Evolutionary conservation across 495 filamentous ascomycete genomes (phyloP).

Genomic region (Penicillium waksmanii): DNA sequence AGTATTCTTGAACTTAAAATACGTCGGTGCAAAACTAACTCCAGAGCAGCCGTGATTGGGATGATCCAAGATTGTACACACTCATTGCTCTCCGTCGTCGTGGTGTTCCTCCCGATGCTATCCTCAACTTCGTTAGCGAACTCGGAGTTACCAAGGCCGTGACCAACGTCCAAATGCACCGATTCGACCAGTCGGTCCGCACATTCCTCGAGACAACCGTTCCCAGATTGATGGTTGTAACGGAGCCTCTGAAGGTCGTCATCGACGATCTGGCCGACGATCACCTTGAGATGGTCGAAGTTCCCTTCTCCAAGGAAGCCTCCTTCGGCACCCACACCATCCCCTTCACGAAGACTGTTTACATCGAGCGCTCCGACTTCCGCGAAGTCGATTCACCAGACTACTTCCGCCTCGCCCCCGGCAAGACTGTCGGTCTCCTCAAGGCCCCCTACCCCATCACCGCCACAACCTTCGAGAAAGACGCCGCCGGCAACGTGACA

Average conservation of each 20-base stretch:
- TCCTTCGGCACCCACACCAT: conserved; percentile 54
- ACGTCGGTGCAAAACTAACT: background rate
- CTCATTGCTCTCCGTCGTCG: conserved; percentile 81
- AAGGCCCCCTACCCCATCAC: conserved; percentile 83
- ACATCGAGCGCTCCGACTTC: conserved; percentile 94
- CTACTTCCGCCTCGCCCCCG: conserved; percentile 92
- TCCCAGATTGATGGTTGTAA: conserved; percentile 79
- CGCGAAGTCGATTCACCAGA: conserved; percentile 80
- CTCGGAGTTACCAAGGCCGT: conserved; percentile 81
- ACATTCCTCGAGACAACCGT: conserved; percentile 82
- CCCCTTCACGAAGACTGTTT: conserved; percentile 82
- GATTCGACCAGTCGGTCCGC: conserved; percentile 79
- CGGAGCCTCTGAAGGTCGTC: conserved; percentile 71
- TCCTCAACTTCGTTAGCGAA: conserved; percentile 84
- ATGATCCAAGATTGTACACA: conserved; percentile 88
- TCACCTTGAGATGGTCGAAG: conserved; percentile 61
- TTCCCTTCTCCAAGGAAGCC: conserved; percentile 69
- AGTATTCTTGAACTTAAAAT: background rate
- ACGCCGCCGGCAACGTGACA: conserved; percentile 68
- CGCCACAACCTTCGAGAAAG: conserved; percentile 74
- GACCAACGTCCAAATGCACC: conserved; percentile 70
- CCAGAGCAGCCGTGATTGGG: conserved; percentile 64
- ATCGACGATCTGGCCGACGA: conserved; percentile 75
- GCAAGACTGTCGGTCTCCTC: conserved; percentile 85
- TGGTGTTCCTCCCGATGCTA: conserved; percentile 84